Conservation (phyloP, 148 eudicot species). For the Salicornia ramosissima region DNA sequence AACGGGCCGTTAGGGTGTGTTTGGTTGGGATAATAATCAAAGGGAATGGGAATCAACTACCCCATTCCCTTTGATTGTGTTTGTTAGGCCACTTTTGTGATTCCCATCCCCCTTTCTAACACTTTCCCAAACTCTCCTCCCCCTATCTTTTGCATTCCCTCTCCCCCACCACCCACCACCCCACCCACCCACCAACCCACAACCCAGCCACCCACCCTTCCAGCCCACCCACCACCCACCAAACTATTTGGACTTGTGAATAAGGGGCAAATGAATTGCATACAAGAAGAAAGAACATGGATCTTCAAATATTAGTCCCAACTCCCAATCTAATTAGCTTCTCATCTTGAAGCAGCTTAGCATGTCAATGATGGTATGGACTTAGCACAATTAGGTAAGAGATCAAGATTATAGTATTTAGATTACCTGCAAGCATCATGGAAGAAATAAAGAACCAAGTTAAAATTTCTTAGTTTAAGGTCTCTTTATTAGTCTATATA, state of each 20-base stretch:
- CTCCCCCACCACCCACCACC: too few relatives aligned
- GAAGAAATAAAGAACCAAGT: background rate
- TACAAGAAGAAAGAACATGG: background rate
- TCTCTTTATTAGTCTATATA: background rate
- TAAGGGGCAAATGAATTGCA: background rate
- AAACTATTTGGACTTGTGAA: constrained; percentile 1
- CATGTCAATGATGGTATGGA: background rate
- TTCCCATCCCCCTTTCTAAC: too few relatives aligned
- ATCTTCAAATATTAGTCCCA: background rate
- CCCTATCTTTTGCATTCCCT: too few relatives aligned
- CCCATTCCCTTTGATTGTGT: too few relatives aligned
- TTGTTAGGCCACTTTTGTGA: too few relatives aligned
- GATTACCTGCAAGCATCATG: background rate
- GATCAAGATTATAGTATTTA: background rate
- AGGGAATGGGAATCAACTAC: too few relatives aligned
- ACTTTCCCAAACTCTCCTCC: too few relatives aligned
- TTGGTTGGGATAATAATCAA: too few relatives aligned
- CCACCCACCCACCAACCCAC: too few relatives aligned
- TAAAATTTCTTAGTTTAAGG: background rate
- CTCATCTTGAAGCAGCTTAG: background rate
- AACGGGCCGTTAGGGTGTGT: too few relatives aligned
- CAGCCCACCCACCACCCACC: too few relatives aligned
- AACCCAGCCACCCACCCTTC: too few relatives aligned
- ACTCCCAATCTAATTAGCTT: background rate
- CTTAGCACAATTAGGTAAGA: background rate